Evolutionary conservation across 228 moss, liverwort and hornwort genomes (phyloP).

Genomic region (Sphagnum fallax): DNA sequence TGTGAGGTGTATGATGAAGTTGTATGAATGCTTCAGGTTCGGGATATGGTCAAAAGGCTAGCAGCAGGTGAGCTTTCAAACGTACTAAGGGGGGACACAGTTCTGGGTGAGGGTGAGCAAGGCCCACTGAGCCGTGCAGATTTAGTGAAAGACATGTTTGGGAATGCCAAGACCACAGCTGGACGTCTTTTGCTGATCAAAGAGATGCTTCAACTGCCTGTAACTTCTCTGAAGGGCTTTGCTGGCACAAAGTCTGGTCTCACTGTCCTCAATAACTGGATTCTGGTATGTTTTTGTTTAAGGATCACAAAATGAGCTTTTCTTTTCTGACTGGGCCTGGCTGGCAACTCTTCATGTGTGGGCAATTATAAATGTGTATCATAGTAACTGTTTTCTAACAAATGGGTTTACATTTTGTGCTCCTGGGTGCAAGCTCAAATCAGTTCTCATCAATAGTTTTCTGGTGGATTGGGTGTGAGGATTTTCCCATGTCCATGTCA

Average conservation of each 20-base stretch:
- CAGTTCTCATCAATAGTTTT: too few relatives aligned
- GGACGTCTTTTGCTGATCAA: conserved; percentile 56
- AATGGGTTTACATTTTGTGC: too few relatives aligned
- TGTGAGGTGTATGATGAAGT: too few relatives aligned
- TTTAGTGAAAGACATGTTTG: conserved; percentile 65
- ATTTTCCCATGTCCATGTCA: too few relatives aligned
- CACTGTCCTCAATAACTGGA: conserved; percentile 52
- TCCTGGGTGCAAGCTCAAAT: too few relatives aligned
- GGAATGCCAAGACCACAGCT: conserved; percentile 58
- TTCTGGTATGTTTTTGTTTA: conserved; percentile 26
- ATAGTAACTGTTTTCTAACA: too few relatives aligned
- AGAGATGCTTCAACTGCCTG: conserved; percentile 60
- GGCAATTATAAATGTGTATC: too few relatives aligned
- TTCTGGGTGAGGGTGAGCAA: conserved; percentile 17
- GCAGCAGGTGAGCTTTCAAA: conserved; percentile 60
- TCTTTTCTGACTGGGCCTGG: not conserved
- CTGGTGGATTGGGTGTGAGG: too few relatives aligned
- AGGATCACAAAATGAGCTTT: not conserved
- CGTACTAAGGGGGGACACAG: conserved; percentile 38
- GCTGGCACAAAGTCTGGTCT: conserved; percentile 61
- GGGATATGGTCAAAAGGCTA: conserved; percentile 63
- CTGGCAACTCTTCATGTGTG: not conserved
- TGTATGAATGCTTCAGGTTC: conserved; percentile 20
- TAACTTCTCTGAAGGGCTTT: conserved; percentile 44
- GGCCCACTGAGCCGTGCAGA: conserved; percentile 50